Conservation (phyloP, 1,284 basidiomycete genomes). For the Xerocomus cyaneibrunnescens region DNA sequence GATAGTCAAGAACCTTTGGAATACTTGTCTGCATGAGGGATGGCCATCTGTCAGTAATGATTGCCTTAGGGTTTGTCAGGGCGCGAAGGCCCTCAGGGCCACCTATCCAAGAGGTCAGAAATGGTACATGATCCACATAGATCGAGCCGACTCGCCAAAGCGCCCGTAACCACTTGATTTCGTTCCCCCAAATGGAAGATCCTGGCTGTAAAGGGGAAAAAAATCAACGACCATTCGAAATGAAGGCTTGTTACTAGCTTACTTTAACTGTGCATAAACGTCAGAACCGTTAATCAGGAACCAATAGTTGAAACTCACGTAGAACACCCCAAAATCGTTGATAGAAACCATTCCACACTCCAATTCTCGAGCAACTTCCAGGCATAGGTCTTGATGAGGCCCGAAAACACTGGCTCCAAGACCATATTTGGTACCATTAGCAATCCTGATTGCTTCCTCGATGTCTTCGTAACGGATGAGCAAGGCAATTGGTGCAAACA, state of each 20-base stretch:
- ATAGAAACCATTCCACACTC: slow-evolving; percentile 97
- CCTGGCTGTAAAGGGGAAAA: slow-evolving; percentile 65
- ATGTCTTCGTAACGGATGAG: slow-evolving; percentile 80
- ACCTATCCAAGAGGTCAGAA: slow-evolving; percentile 42
- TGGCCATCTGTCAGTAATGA: slow-evolving; percentile 86
- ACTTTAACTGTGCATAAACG: slow-evolving; percentile 55
- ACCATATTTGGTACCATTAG: slow-evolving; percentile 88
- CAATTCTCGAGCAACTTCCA: slow-evolving; percentile 74
- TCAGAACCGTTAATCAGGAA: slow-evolving; percentile 9
- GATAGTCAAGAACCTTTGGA: slow-evolving; percentile 85
- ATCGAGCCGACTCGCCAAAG: slow-evolving; percentile 57
- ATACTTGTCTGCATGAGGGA: slow-evolving; percentile 81
- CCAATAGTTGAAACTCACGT: slow-evolving; percentile 51
- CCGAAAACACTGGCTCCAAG: slow-evolving; percentile 98
- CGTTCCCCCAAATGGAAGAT: slow-evolving; percentile 90
- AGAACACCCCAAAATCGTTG: slow-evolving; percentile 94
- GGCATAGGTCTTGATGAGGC: slow-evolving; percentile 69
- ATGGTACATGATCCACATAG: slow-evolving; percentile 2
- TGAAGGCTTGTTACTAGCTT: slow-evolving; percentile 26
- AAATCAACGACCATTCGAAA: slow-evolving; percentile 9
- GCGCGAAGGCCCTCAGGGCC: slow-evolving; percentile 90
- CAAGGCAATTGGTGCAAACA: slow-evolving; percentile 88
- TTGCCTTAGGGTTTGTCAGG: slow-evolving; percentile 84
- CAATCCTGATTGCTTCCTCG: slow-evolving; percentile 81
- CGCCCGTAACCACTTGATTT: slow-evolving; percentile 90